Percentiles rank a stretch among this genome's conserved stretches.
These are phyloP conservation scores for Calophaca sinica DNA, from an alignment of 306 rosid genomes.

Conservation along the genomic window DNA sequence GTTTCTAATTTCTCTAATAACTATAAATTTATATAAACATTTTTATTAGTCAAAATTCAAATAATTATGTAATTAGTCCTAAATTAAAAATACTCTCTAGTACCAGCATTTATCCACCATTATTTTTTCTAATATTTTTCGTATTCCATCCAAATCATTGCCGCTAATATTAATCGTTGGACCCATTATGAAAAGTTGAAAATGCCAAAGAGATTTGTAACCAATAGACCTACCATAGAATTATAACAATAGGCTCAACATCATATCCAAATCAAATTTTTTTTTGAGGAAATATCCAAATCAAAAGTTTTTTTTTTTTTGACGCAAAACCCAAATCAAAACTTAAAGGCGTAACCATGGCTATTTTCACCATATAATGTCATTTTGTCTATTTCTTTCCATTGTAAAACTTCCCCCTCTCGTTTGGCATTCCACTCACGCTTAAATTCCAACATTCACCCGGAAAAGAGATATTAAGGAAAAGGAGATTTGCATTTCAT, in stretches of 20 bases:
- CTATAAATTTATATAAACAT: no score
- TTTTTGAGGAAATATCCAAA: no score
- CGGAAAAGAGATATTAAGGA: neutral
- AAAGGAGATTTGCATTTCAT: neutral
- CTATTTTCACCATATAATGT: neutral
- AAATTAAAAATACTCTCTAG: no score
- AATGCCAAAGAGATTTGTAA: neutral
- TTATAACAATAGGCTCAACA: neutral
- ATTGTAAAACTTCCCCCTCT: neutral
- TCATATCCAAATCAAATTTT: neutral
- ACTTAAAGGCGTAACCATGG: neutral
- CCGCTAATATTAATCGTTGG: neutral
- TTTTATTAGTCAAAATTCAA: neutral
- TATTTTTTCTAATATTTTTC: neutral
- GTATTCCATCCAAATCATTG: neutral
- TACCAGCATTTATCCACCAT: neutral
- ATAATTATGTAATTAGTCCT: no score
- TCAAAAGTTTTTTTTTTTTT: no score
- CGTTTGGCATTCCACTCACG: neutral
- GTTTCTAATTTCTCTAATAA: neutral
- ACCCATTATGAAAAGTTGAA: slow-evolving; percentile 7
- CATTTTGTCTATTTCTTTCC: neutral
- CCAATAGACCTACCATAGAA: neutral
- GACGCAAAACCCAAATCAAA: neutral
- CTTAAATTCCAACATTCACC: no score